Percentiles rank a stretch among this genome's conserved stretches.
phyloP scores from a whole-genome alignment of 2,329 filamentous ascomycete genomes.

The Zarea fungicola region DNA sequence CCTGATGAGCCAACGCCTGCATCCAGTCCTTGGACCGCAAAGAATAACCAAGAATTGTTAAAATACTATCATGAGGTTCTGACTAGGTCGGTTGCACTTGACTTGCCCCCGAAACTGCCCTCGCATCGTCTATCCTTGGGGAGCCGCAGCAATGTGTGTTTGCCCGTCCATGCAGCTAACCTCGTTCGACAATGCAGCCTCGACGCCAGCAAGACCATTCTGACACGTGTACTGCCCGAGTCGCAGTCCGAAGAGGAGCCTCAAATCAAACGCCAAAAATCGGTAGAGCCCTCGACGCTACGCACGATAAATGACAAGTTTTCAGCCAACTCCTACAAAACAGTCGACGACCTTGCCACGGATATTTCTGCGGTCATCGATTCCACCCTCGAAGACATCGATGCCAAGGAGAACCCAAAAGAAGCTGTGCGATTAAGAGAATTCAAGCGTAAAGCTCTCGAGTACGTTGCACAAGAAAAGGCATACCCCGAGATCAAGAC shows the following conservation, averaged over 20 bases:
- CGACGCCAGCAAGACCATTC: slow-evolving; percentile 49
- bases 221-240: slow-evolving; percentile 48
- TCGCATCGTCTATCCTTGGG: no score
- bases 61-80: slow-evolving; percentile 34
- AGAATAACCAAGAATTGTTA: slow-evolving; percentile 31
- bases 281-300: slow-evolving; percentile 36
- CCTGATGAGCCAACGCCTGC: slow-evolving; percentile 18
- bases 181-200: slow-evolving; percentile 35
- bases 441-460: slow-evolving; percentile 59
- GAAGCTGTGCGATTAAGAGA: slow-evolving; percentile 41
- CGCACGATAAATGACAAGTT: slow-evolving; percentile 51
- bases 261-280: slow-evolving; percentile 56
- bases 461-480: slow-evolving; percentile 57
- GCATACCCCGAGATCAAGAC: slow-evolving; percentile 40
- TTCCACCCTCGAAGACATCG: slow-evolving; percentile 44
- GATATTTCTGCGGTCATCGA: slow-evolving; percentile 48
- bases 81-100: slow-evolving; percentile 28
- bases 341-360: slow-evolving; percentile 59
- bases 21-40: slow-evolving; percentile 20
- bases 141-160: no score
- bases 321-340: slow-evolving; percentile 45
- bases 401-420: slow-evolving; percentile 28
- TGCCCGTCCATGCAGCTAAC: slow-evolving; percentile 23
- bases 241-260: slow-evolving; percentile 43
- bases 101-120: no score